phyloP scores from a whole-genome alignment of 306 rosid species.

The Trifolium repens region DNA sequence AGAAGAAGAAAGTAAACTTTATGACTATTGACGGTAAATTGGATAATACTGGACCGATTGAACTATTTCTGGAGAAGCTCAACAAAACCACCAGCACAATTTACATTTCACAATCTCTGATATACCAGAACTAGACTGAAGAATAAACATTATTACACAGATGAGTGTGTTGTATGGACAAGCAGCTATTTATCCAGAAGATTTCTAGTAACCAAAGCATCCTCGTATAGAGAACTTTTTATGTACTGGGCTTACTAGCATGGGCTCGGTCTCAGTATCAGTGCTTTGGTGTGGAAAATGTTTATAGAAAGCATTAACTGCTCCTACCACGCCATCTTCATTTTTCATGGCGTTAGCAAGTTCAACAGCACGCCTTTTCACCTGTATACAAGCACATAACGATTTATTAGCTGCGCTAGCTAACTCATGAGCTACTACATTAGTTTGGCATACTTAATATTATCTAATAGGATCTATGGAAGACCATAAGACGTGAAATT shows the following conservation, averaged over 20 bases:
- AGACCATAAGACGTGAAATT: neutral
- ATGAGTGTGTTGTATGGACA: neutral
- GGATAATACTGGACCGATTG: neutral
- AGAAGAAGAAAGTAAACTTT: neutral
- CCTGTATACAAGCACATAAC: slow-evolving; percentile 54
- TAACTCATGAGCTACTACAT: too few relatives aligned
- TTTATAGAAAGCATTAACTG: slow-evolving; percentile 81
- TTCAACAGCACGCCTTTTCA: slow-evolving; percentile 64
- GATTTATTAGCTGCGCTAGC: neutral
- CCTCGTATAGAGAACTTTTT: slow-evolving; percentile 41
- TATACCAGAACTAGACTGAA: slow-evolving; percentile 30
- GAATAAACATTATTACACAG: slow-evolving; percentile 10
- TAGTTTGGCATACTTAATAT: neutral
- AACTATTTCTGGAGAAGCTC: slow-evolving; percentile 28
- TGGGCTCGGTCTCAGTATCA: neutral
- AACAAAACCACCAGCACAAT: slow-evolving; percentile 38
- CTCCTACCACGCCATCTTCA: slow-evolving; percentile 82
- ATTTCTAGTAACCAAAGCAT: slow-evolving; percentile 54
- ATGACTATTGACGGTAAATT: neutral
- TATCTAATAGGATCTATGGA: neutral
- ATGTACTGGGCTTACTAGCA: slow-evolving; percentile 9
- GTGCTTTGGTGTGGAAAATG: slow-evolving; percentile 50
- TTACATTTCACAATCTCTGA: slow-evolving; percentile 30
- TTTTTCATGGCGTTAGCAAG: slow-evolving; percentile 74
- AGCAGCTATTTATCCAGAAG: slow-evolving; percentile 28